phyloP scores from a whole-genome alignment of 2,329 filamentous ascomycete genomes.

The Arachnomyces sp. region DNA sequence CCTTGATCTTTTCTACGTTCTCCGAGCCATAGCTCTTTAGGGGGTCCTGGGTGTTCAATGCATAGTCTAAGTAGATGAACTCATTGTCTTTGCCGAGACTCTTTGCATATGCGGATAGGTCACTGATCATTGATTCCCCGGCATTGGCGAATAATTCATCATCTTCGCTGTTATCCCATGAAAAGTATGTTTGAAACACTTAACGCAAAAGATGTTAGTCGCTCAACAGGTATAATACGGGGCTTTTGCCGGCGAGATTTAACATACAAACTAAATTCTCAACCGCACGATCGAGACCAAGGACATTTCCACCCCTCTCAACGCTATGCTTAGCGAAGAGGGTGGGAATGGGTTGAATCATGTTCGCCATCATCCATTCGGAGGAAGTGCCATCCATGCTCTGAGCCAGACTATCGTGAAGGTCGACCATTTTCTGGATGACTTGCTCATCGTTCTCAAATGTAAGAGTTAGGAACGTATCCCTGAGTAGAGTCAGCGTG shows the following conservation, averaged over 20 bases:
- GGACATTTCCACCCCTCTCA: conserved; percentile 5
- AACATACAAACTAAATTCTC: conserved; percentile 6
- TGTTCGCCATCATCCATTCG: too few relatives aligned
- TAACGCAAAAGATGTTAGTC: background rate
- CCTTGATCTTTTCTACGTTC: conserved; percentile 5
- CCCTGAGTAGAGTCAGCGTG: too few relatives aligned
- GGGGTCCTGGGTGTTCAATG: conserved; percentile 6
- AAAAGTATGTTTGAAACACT: conserved; percentile 7
- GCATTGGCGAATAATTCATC: conserved; percentile 4
- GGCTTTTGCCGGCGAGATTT: too few relatives aligned
- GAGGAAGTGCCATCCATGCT: too few relatives aligned
- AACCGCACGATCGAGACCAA: conserved; percentile 3
- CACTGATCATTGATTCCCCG: conserved; percentile 2
- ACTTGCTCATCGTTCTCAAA: too few relatives aligned
- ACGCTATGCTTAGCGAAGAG: too few relatives aligned
- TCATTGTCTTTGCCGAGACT: background rate
- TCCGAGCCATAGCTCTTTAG: conserved; percentile 6
- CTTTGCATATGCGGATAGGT: conserved; percentile 4
- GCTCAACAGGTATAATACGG: too few relatives aligned
- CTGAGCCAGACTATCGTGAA: too few relatives aligned
- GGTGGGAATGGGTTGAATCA: too few relatives aligned
- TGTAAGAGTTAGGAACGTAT: too few relatives aligned
- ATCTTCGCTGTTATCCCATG: conserved; percentile 3
- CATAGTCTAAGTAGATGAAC: conserved; percentile 6
- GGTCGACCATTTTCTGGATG: too few relatives aligned